Conservation (phyloP, 192 early-diverging fungal species). For the Coemansia sp. region DNA sequence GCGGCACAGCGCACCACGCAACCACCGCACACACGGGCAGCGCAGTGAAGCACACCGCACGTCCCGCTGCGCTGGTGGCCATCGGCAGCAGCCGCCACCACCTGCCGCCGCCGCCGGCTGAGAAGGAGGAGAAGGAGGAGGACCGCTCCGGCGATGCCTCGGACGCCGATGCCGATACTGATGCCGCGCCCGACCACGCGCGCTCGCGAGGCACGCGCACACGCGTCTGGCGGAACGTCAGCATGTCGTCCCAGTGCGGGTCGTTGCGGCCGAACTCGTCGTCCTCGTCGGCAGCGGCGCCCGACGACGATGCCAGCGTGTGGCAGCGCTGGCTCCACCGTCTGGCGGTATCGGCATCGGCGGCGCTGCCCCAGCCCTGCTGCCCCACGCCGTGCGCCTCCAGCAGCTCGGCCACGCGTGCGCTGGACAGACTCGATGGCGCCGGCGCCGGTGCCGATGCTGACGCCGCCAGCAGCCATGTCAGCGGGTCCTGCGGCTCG, state of each 20-base stretch:
- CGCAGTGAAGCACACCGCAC: constrained; percentile 50
- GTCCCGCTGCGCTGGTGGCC: constrained; percentile 47
- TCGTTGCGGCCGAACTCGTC: constrained; percentile 35
- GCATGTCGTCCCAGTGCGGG: constrained; percentile 62
- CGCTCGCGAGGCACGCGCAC: constrained; percentile 46
- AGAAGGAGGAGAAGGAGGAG: constrained; percentile 3
- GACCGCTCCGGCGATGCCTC: constrained; percentile 4
- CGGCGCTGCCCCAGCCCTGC: constrained; percentile 16
- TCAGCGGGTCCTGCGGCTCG: constrained; percentile 23
- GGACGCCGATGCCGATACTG: neutral
- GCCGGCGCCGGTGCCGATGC: neutral
- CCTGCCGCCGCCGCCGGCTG: constrained; percentile 5
- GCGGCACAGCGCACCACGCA: constrained; percentile 61
- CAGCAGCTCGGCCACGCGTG: constrained; percentile 35
- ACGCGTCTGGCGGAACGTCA: constrained; percentile 54
- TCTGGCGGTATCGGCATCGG: constrained; percentile 1
- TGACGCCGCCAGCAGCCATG: constrained; percentile 32
- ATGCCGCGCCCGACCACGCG: constrained; percentile 44
- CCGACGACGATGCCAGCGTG: constrained; percentile 29
- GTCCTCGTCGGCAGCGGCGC: constrained; percentile 19
- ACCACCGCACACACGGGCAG: constrained; percentile 58
- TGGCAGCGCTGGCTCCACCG: constrained; percentile 29
- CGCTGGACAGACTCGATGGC: constrained; percentile 7
- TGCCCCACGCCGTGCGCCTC: constrained; percentile 33
- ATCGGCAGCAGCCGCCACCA: constrained; percentile 44